Conservation (phyloP, 257 asterid genomes). For the Capsicum rhomboideum region DNA sequence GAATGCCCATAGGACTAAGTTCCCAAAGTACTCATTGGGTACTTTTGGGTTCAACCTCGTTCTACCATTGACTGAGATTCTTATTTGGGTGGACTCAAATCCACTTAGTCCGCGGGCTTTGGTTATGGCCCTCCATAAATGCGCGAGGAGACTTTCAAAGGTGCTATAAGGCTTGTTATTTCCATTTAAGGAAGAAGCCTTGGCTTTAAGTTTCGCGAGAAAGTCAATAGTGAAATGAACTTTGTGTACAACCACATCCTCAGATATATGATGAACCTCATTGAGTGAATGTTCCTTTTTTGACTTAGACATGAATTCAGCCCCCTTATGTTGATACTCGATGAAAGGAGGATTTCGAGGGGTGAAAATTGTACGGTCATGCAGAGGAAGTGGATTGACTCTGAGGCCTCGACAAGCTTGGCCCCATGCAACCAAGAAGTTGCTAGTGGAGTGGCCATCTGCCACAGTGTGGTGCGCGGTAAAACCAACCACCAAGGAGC, state of each 20-base stretch:
- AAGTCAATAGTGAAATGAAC: constrained; percentile 48
- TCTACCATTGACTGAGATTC: constrained; percentile 68
- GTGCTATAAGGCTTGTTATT: constrained; percentile 54
- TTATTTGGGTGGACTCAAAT: constrained; percentile 41
- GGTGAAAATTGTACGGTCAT: constrained; percentile 41
- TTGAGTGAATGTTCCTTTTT: constrained; percentile 25
- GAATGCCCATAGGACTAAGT: constrained; percentile 74
- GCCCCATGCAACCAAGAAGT: constrained; percentile 78
- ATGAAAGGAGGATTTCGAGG: constrained; percentile 40
- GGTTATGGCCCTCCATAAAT: constrained; percentile 64
- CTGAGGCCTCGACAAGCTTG: constrained; percentile 42
- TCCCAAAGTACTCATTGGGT: constrained; percentile 64
- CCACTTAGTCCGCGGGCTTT: constrained; percentile 51
- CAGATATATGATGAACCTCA: constrained; percentile 17
- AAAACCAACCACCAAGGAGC: constrained; percentile 71
- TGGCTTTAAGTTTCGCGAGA: constrained; percentile 44
- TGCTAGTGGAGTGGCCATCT: constrained; percentile 61
- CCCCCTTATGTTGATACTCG: constrained; percentile 56
- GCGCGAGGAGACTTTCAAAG: constrained; percentile 68
- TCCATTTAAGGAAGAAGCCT: constrained; percentile 33
- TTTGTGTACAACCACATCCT: constrained; percentile 39
- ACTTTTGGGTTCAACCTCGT: constrained; percentile 46
- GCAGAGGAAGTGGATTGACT: constrained; percentile 38
- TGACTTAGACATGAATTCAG: constrained; percentile 28
- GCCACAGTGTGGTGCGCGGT: constrained; percentile 63